A percentile compares a stretch with the other conserved stretches of the same genome.
Conservation (phyloP, 148 eudicot species). For the Limonium bicolor region DNA sequence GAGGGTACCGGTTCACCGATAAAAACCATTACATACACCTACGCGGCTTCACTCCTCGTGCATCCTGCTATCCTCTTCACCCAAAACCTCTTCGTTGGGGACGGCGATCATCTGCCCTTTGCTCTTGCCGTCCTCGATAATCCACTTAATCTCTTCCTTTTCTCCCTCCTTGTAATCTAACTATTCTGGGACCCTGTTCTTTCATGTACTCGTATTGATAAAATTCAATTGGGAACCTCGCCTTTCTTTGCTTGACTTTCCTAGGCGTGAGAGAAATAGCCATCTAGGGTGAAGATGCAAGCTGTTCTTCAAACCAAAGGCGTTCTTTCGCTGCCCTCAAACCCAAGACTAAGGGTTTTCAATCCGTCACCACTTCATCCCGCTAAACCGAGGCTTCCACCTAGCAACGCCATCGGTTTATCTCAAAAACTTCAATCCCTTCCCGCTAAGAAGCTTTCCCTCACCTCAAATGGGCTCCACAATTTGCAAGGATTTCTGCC, state of each 20-base stretch:
- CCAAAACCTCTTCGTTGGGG: too few species aligned
- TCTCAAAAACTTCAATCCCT: slow-evolving; percentile 28
- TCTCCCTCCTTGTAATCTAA: too few species aligned
- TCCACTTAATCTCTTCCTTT: too few species aligned
- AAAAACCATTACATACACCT: too few species aligned
- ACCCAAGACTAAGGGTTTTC: slow-evolving; percentile 41
- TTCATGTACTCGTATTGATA: too few species aligned
- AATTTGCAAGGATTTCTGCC: slow-evolving; percentile 39
- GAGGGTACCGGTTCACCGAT: too few species aligned
- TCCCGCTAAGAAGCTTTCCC: slow-evolving; percentile 16
- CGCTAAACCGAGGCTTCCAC: slow-evolving; percentile 35
- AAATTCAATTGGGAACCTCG: too few species aligned
- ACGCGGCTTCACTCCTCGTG: too few species aligned
- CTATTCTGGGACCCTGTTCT: too few species aligned
- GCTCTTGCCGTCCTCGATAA: too few species aligned
- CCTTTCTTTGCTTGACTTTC: neutral
- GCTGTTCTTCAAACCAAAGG: slow-evolving; percentile 58
- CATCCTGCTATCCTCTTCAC: too few species aligned
- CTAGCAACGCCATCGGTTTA: slow-evolving; percentile 3
- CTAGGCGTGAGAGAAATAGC: neutral
- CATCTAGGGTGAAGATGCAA: slow-evolving; percentile 37
- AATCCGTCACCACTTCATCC: slow-evolving; percentile 21
- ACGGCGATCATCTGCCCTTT: too few species aligned
- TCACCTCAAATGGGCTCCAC: slow-evolving; percentile 42
- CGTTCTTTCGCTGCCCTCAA: slow-evolving; percentile 56